phyloP scores from a whole-genome alignment of 2,329 filamentous ascomycete genomes.

The Canariomyces notabilis region DNA sequence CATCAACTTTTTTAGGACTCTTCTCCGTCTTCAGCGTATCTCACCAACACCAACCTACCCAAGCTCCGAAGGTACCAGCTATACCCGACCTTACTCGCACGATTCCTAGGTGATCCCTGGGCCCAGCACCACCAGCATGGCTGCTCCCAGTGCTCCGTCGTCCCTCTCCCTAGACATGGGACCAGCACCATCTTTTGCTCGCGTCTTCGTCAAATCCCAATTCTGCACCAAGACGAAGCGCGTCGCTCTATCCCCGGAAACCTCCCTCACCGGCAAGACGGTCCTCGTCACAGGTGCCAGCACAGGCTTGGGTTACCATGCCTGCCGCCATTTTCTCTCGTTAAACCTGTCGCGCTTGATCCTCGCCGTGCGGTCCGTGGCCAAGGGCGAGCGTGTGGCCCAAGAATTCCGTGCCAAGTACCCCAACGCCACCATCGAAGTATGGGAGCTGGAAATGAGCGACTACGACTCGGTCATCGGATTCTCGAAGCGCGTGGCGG shows the following conservation, averaged over 20 bases:
- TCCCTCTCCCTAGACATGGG: background rate
- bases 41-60: too few relatives aligned
- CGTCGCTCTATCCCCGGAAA: background rate
- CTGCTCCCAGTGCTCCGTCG: background rate
- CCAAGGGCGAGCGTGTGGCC: constrained; percentile 40
- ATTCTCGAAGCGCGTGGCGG: constrained; percentile 36
- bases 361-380: constrained; percentile 40
- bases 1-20: too few relatives aligned
- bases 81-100: too few relatives aligned
- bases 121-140: background rate
- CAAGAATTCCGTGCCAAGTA: constrained; percentile 26
- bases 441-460: constrained; percentile 47
- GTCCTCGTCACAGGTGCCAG: constrained; percentile 13
- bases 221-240: constrained; percentile 3
- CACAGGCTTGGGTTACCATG: constrained; percentile 1
- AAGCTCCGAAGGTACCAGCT: too few relatives aligned
- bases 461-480: constrained; percentile 40
- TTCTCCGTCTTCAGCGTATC: too few relatives aligned
- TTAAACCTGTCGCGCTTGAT: constrained; percentile 38
- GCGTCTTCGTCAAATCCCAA: constrained; percentile 6
- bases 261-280: constrained; percentile 4
- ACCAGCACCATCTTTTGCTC: background rate
- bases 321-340: background rate
- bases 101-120: too few relatives aligned
- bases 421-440: constrained; percentile 37